These are phyloP conservation scores for Bonia amplexicaulis DNA, from an alignment of 176 grass and related monocot species.

Conservation along the genomic window DNA sequence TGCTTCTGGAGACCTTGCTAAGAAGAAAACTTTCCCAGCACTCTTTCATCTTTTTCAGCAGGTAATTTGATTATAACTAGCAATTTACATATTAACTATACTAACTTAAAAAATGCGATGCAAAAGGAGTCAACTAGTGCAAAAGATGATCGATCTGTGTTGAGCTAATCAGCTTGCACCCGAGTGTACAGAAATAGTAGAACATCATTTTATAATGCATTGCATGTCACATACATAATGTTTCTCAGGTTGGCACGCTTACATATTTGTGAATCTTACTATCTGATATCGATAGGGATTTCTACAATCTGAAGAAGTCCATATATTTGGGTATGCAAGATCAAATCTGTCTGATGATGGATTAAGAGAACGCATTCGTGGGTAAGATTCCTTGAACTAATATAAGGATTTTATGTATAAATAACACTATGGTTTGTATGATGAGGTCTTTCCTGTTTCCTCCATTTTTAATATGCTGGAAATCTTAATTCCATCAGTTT, in stretches of 20 bases:
- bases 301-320: constrained; percentile 59
- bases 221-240: neutral
- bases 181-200: neutral
- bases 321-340: constrained; percentile 94
- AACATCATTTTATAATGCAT: neutral
- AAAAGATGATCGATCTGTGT: neutral
- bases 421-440: neutral
- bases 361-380: constrained; percentile 70
- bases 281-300: constrained; percentile 55
- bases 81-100: neutral
- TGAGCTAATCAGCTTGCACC: neutral
- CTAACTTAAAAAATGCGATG: neutral
- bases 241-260: constrained; percentile 10
- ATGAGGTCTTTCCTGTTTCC: neutral
- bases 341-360: constrained; percentile 88
- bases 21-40: constrained; percentile 98
- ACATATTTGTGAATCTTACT: constrained; percentile 13
- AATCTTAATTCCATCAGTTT: neutral
- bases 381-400: constrained; percentile 39
- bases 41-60: constrained; percentile 86
- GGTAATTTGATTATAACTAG: constrained; percentile 42
- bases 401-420: neutral
- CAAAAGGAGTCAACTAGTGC: constrained; percentile 13
- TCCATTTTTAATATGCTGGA: neutral
- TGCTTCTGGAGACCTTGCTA: constrained; percentile 96